Evolutionary conservation across 2,329 filamentous ascomycete genomes (phyloP).

Genomic region (Trichophyton equinum): DNA sequence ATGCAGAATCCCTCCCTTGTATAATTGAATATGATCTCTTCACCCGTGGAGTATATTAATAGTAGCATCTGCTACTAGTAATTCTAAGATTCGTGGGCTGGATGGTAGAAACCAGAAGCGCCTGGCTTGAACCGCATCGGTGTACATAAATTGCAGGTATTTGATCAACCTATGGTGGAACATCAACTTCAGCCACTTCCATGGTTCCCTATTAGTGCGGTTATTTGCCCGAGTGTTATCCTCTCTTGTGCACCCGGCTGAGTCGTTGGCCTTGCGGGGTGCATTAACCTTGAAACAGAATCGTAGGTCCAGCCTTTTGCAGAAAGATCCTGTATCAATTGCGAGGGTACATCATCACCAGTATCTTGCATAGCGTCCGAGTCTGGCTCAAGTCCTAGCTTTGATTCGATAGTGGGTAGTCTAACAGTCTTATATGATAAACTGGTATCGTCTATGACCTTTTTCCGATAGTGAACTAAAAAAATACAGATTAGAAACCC

Average conservation of each 20-base stretch:
- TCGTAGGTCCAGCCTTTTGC: constrained; percentile 30
- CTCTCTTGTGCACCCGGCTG: constrained; percentile 14
- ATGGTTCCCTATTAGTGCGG: constrained; percentile 23
- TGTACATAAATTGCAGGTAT: neutral
- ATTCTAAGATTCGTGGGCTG: neutral
- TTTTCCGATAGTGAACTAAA: constrained; percentile 24
- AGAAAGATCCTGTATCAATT: constrained; percentile 23
- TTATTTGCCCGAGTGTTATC: constrained; percentile 23
- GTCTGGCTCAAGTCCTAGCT: constrained; percentile 25
- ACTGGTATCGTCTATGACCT: constrained; percentile 28
- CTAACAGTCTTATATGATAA: constrained; percentile 30
- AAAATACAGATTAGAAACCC: neutral
- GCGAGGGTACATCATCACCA: constrained; percentile 19
- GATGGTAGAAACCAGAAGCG: neutral
- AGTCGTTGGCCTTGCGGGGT: constrained; percentile 24
- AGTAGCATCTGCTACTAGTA: neutral
- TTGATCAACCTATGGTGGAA: neutral
- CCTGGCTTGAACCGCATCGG: neutral
- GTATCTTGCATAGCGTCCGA: constrained; percentile 10
- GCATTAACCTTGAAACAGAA: constrained; percentile 19
- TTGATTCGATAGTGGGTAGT: constrained; percentile 24
- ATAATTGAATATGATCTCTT: neutral
- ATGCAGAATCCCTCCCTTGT: neutral
- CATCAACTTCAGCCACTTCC: constrained; percentile 8
- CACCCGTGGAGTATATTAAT: neutral